Evolutionary conservation across 371 early-diverging fungal genomes (phyloP).

Genomic region (Smittium mucronatum): DNA sequence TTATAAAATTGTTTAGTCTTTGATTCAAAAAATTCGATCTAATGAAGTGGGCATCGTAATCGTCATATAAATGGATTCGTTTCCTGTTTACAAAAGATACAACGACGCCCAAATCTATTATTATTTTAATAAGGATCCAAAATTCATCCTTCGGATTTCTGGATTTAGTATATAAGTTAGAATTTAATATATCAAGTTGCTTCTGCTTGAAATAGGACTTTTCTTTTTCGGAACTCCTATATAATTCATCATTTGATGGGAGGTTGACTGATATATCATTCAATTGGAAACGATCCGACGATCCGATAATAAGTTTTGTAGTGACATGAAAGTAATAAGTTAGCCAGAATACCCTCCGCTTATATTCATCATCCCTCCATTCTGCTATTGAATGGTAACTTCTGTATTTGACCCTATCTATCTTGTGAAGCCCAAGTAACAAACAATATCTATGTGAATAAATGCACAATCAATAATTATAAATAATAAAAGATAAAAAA

Average conservation of each 20-base stretch:
- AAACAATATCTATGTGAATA: neutral
- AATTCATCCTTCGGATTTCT: neutral
- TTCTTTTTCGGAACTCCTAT: no score
- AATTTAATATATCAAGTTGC: no score
- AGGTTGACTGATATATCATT: neutral
- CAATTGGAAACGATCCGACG: neutral
- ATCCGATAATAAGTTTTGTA: neutral
- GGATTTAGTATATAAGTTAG: neutral
- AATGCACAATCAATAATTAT: no score
- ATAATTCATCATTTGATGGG: no score
- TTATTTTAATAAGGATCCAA: neutral
- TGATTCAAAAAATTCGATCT: no score
- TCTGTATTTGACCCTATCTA: neutral
- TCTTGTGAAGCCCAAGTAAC: neutral
- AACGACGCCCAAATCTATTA: neutral
- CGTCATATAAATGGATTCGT: no score
- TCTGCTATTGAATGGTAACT: neutral
- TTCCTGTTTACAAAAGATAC: neutral
- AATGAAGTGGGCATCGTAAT: no score
- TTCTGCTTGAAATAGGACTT: no score
- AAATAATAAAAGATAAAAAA: no score
- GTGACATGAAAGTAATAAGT: neutral
- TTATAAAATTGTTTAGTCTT: no score
- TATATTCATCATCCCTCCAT: neutral
- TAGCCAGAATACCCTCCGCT: neutral